Evolutionary conservation across 2,329 filamentous ascomycete genomes (phyloP).

Genomic region (Penicillium sp.): DNA sequence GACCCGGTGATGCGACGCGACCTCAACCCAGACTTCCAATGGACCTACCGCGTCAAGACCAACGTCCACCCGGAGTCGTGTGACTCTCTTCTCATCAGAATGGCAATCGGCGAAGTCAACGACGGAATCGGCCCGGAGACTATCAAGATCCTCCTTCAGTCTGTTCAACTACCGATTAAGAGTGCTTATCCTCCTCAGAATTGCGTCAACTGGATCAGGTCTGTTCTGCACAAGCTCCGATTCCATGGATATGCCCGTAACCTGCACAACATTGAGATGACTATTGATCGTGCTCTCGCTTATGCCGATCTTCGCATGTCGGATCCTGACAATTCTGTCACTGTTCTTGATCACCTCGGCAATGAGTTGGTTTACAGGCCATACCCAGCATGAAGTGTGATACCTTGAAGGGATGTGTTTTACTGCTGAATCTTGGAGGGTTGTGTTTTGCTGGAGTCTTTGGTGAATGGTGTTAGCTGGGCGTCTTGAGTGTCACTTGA

Average conservation of each 20-base stretch:
- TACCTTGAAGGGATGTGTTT: neutral
- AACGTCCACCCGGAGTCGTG: conserved; percentile 2
- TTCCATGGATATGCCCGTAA: neutral
- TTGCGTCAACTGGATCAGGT: conserved; percentile 2
- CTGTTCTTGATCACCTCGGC: neutral
- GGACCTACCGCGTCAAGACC: conserved; percentile 2
- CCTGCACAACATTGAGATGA: neutral
- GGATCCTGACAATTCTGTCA: neutral
- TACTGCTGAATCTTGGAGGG: neutral
- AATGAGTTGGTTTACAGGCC: neutral
- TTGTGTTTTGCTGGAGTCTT: neutral
- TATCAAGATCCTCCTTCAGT: neutral
- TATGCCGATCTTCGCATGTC: conserved; percentile 6
- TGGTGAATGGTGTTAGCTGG: neutral
- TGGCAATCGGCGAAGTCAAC: conserved; percentile 1
- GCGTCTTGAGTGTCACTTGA: neutral
- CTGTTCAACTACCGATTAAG: neutral
- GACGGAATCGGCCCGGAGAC: neutral
- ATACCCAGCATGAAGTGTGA: no score
- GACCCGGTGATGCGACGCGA: neutral
- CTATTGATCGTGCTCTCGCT: neutral
- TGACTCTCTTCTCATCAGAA: neutral
- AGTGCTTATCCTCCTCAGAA: neutral
- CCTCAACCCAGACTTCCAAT: conserved; percentile 6
- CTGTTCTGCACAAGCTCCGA: neutral